phyloP scores from a whole-genome alignment of 2,329 filamentous ascomycete genomes.

The Venturia asperata region DNA sequence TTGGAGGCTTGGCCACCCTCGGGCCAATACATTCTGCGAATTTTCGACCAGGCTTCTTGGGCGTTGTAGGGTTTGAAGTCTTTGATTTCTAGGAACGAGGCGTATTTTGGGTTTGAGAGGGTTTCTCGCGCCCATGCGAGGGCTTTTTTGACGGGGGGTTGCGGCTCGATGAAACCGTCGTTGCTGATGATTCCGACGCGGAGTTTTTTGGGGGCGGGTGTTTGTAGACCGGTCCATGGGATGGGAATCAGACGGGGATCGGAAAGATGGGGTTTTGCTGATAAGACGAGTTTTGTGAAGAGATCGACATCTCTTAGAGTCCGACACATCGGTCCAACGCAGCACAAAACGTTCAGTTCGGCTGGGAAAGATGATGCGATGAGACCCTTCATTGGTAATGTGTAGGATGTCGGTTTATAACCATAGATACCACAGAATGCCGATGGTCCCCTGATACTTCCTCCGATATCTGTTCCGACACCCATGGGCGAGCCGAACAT shows the following conservation, averaged over 20 bases:
- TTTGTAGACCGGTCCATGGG: conserved; percentile 45
- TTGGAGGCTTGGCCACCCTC: conserved; percentile 53
- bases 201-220: conserved; percentile 29
- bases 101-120: conserved; percentile 34
- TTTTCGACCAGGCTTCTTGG: conserved; percentile 42
- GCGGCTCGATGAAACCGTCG: conserved; percentile 23
- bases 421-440: conserved; percentile 53
- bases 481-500: conserved; percentile 56
- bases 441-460: conserved; percentile 49
- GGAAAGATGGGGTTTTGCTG: conserved; percentile 43
- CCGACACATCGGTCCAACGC: conserved; percentile 56
- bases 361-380: conserved; percentile 53
- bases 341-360: conserved; percentile 56
- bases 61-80: conserved; percentile 46
- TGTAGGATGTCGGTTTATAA: conserved; percentile 51
- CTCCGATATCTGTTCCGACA: conserved; percentile 57
- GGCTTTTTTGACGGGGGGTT: conserved; percentile 22
- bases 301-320: conserved; percentile 46
- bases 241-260: conserved; percentile 49
- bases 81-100: conserved; percentile 45
- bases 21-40: conserved; percentile 47
- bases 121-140: conserved; percentile 36
- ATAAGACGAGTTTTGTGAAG: conserved; percentile 37
- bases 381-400: conserved; percentile 49
- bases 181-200: conserved; percentile 24